phyloP scores from a whole-genome alignment of 2,329 filamentous ascomycete genomes.

The Cladophialophora psammophila region DNA sequence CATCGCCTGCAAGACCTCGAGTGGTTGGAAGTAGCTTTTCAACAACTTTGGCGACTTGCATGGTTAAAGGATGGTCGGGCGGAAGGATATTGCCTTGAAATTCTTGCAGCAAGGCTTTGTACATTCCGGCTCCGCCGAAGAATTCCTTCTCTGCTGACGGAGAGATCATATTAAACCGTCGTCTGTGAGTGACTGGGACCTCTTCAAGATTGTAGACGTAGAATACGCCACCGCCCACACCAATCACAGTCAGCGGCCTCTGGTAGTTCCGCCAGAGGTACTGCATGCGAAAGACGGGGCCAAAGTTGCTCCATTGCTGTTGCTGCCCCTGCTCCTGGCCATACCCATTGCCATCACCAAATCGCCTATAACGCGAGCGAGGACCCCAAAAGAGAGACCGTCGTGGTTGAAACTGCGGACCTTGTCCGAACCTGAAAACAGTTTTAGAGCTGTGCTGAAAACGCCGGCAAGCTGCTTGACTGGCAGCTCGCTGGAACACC shows the following conservation, averaged over 20 bases:
- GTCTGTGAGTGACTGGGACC: conserved; percentile 61
- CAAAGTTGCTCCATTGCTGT: conserved; percentile 38
- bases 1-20: conserved; percentile 49
- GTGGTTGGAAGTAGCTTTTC: conserved; percentile 62
- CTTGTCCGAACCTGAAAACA: conserved; percentile 5
- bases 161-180: conserved; percentile 65
- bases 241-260: conserved; percentile 36
- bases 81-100: conserved; percentile 59
- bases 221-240: conserved; percentile 55
- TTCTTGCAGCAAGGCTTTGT: conserved; percentile 57
- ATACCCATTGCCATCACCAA: conserved; percentile 23
- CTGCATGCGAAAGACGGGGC: conserved; percentile 37
- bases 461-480: conserved; percentile 8
- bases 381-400: conserved; percentile 7
- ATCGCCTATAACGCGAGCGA: conserved; percentile 32
- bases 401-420: conserved; percentile 26
- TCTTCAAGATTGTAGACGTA: conserved; percentile 65
- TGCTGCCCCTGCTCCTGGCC: conserved; percentile 18
- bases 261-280: conserved; percentile 40
- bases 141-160: conserved; percentile 53
- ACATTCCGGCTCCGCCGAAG: conserved; percentile 51
- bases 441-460: not conserved
- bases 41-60: conserved; percentile 61
- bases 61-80: conserved; percentile 56
- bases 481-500: conserved; percentile 24